Conservation (phyloP, 1,284 basidiomycete species). For the Hymenochaete sp. region DNA sequence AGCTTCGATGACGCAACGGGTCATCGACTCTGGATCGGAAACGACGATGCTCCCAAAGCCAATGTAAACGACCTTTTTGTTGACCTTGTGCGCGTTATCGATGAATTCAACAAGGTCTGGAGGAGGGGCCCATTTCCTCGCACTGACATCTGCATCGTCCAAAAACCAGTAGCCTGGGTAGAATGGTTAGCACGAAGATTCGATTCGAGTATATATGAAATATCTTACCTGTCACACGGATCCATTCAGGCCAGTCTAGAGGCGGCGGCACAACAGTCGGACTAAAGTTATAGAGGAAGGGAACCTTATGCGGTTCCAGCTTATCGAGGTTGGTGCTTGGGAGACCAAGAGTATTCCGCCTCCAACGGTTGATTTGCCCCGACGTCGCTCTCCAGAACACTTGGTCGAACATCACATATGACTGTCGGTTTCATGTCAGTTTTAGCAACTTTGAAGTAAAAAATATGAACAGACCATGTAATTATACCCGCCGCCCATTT, state of each 20-base stretch:
- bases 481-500: conserved; percentile 96
- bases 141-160: conserved; percentile 79
- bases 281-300: conserved; percentile 97
- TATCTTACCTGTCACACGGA: conserved; percentile 75
- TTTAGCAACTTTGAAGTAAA: not conserved
- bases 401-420: conserved; percentile 93
- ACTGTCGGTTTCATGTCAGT: conserved; percentile 31
- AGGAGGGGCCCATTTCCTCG: conserved; percentile 84
- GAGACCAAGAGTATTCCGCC: conserved; percentile 71
- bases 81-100: conserved; percentile 56
- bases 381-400: conserved; percentile 95
- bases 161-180: conserved; percentile 86
- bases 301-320: conserved; percentile 93
- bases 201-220: conserved; percentile 20
- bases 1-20: conserved; percentile 82
- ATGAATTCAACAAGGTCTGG: conserved; percentile 77
- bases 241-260: conserved; percentile 98
- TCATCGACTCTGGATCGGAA: conserved; percentile 88
- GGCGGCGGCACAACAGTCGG: conserved; percentile 83
- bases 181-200: conserved; percentile 1
- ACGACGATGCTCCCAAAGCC: conserved; percentile 99
- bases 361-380: conserved; percentile 92
- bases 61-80: conserved; percentile 94
- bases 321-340: conserved; percentile 81
- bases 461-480: conserved; percentile 66